Base-by-base conservation (phyloP, 1,139 yeast genomes). In the Nakaseomyces nivariensis region DNA sequence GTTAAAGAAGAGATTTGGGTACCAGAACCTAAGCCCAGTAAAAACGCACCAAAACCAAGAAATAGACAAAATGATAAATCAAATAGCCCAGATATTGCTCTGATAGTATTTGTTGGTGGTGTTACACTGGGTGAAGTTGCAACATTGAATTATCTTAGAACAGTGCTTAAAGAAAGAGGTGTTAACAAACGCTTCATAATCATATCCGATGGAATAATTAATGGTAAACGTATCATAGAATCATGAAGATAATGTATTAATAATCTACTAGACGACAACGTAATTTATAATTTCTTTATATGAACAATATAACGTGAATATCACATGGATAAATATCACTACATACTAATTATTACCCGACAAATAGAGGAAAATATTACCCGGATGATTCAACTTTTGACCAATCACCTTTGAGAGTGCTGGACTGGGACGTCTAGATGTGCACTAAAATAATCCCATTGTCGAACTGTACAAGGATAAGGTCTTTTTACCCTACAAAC, bases 41-140 rank as follows among this genome's bases (percentile, higher is more conserved):
- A 36, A 26, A 37, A 37, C 11, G 13, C 13, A 24, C 25, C 43
- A 9, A 48, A 41, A 31, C 29, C 43, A 22, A 26, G 40, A 47
- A 36, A 48, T 5, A 24, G 40, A 26, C 10, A 50, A n/a, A 46
- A 47, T 29, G 27, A 50, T 25, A 43, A 46, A 31, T 37, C 33
- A n/a, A 40, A 48, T 17, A 31, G 49, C 5, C 48, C 49, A 8
- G 63, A 63, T 34, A 53, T 61, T 8, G 57, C 60, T 1, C 47
- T 64, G 17, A 45, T 66, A 25, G 63, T 60, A 13, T 59, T 61
- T 42, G 40, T 65, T 9, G 69, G 69, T 13, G 70, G 70, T 11
- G 54, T 64, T 6, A 63, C 69, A 0, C 48, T 62, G 37, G 66
- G 68, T 10, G 70, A 66, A 53, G 46, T 65, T 25, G 67, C 68